phyloP scores from a whole-genome alignment of 2,329 filamentous ascomycete genomes.

The Juglanconis juglandina region DNA sequence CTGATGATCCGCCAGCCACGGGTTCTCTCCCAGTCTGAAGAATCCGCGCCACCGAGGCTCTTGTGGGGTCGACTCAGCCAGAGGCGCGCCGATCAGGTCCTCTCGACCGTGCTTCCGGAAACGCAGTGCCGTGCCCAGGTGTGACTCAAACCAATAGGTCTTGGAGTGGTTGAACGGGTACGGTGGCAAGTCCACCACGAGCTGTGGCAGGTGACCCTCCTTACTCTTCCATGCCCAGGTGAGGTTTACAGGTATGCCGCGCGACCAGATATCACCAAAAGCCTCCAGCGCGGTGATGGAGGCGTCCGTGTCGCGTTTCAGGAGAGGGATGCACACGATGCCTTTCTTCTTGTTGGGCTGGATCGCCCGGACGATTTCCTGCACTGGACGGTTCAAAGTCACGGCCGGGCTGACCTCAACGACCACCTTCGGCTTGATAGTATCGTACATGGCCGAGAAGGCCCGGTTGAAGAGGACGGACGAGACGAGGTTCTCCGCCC shows the following conservation, averaged over 20 bases:
- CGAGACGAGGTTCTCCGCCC: conserved; percentile 43
- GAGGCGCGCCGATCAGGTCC: conserved; percentile 48
- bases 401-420: conserved; percentile 41
- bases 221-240: conserved; percentile 24
- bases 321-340: conserved; percentile 5
- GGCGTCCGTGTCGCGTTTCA: conserved; percentile 6
- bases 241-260: conserved; percentile 32
- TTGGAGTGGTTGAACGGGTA: conserved; percentile 55
- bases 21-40: conserved; percentile 45
- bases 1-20: conserved; percentile 51
- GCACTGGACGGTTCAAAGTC: conserved; percentile 34
- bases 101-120: conserved; percentile 43
- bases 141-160: conserved; percentile 52
- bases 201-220: conserved; percentile 14
- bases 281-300: conserved; percentile 23
- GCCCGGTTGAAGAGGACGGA: conserved; percentile 43
- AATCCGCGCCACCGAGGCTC: conserved; percentile 49
- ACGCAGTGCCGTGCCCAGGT: conserved; percentile 40
- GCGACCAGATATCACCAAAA: conserved; percentile 36
- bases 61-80: conserved; percentile 40
- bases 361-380: conserved; percentile 27
- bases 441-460: conserved; percentile 29
- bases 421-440: conserved; percentile 31
- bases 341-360: background rate
- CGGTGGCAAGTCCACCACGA: conserved; percentile 44